Base-by-base conservation (phyloP, 306 rosid genomes). In the Prunus padus region DNA sequence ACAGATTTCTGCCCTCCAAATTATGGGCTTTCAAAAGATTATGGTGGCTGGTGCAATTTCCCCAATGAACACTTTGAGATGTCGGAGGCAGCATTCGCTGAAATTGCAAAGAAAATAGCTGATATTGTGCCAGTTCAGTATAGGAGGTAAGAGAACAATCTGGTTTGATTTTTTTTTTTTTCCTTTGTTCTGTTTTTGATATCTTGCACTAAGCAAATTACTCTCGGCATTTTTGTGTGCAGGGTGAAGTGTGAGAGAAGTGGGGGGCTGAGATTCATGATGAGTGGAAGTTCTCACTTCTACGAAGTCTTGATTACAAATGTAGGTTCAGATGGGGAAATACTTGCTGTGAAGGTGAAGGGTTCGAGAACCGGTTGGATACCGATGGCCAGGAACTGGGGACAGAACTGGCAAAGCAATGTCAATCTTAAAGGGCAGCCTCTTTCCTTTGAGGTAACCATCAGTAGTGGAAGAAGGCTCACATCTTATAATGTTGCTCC, bases 11-110 rank as follows among this genome's bases (percentile, higher is more conserved):
- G 99, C 74, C 90, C 99, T 77, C 97, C 99, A 5, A 95, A 92
- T 82, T 85, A 76, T 31, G 99, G 99, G 4, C 89, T 92, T 47
- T 89, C 99, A 3, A 78, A 83, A 11, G 99, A 95, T 70, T 95
- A 95, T 83, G 99, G 99, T 77, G 99, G 99, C 46, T 92, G 99
- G 97, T 95, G 97, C 77, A 95, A 95, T 78, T 92, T 95, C 73
- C 99, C 99, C 61, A 80, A 87, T 64, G 88, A 92, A 66, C 99
- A 95, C 82, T 92, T 95, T 69, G 99, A 95, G 88, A 84, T 95
- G 97, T 95, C 99, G 7, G 84, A 84, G 76, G 84, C 91, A 28
- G 96, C 99, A 76, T 95, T 95, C 78, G 62, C 82, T 73, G 88
- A 90, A 85, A 95, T 95, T 76, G 93, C 97, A 19, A 89, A 85